Percentiles rank a stretch among this genome's conserved stretches.
Evolutionary conservation across 139 green algal genomes (phyloP).

Genomic region (Raphidocelis subcapitata): DNA sequence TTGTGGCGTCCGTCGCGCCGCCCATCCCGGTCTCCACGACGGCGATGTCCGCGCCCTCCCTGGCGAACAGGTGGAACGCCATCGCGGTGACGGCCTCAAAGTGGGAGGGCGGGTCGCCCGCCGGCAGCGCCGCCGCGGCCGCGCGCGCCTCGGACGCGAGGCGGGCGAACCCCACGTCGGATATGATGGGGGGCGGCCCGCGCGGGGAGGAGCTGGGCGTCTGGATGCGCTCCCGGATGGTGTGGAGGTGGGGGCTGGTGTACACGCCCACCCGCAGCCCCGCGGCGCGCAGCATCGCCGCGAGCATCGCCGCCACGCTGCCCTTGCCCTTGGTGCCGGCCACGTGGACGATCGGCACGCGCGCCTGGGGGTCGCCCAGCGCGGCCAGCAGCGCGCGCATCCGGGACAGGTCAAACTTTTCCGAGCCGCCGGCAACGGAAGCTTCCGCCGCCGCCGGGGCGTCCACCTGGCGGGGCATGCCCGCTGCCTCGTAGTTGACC

Average conservation of each 20-base stretch:
- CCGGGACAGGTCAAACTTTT: slow-evolving; percentile 47
- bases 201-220: slow-evolving; percentile 6
- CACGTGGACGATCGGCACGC: slow-evolving; percentile 65
- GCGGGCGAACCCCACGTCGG: neutral
- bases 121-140: slow-evolving; percentile 4
- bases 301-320: slow-evolving; percentile 68
- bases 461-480: slow-evolving; percentile 69
- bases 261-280: slow-evolving; percentile 73
- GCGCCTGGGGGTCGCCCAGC: slow-evolving; percentile 64
- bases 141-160: neutral
- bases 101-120: slow-evolving; percentile 56
- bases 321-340: slow-evolving; percentile 93
- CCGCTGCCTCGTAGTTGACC: slow-evolving; percentile 64
- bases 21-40: slow-evolving; percentile 87
- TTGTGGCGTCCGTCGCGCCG: slow-evolving; percentile 80
- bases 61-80: slow-evolving; percentile 69
- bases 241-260: slow-evolving; percentile 80
- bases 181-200: neutral
- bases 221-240: slow-evolving; percentile 66
- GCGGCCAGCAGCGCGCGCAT: slow-evolving; percentile 64
- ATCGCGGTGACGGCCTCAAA: slow-evolving; percentile 88
- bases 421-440: neutral
- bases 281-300: slow-evolving; percentile 51
- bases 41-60: slow-evolving; percentile 66
- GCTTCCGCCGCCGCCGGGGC: slow-evolving; percentile 7